Base-by-base conservation (phyloP, 805 yeast genomes). In the Kluyveromyces starmeri region DNA sequence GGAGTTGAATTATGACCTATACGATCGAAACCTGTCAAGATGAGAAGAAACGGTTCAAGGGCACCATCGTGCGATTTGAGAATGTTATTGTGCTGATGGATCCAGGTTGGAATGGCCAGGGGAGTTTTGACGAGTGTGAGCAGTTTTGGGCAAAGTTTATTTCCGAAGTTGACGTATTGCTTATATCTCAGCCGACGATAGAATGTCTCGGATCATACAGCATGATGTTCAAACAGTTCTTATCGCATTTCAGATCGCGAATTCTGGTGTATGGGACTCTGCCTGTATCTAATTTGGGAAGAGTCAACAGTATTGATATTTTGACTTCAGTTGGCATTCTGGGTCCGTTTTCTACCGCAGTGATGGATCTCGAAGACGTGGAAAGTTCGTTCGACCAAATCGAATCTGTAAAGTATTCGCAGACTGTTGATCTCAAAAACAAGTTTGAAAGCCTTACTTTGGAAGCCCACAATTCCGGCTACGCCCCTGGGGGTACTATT, bases 401-500 rank as follows among this genome's bases (percentile, higher is more conserved):
- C 4, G 65, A 56, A 4, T 62, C 81, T 1, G 62, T 92, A 32
- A 89, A 88, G 48, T 86, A 78, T 52, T 72, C 86, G 0, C 98
- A 92, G 55, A 71, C 83, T 2, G 65, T 79, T 10, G 69, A 69
- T 27, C 59, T 83, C 32, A 62, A 75, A 38, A 85, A 79, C 6
- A 70, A 66, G 35, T 63, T 61, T 24, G 76, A 73, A 39, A 83
- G 78, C 20, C 55, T 78, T 23, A 65, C 73, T 3, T 62, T 89
- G 15, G 78, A 94, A 0, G 94, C 96, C 0, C 76, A 78, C 46
- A 86, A 83, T 54, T 78, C 96, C 0, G 99, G 99, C 3, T 95
- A 84, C 51, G 69, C 94, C 0, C 67, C 92, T 19, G 99, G 99
- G 41, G 97, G 98, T 10, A 75, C 94, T 0, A 74, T 88, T 29